These are phyloP conservation scores for Parathielavia hyrcaniae DNA, from an alignment of 495 filamentous ascomycete species.

Conservation along the genomic window DNA sequence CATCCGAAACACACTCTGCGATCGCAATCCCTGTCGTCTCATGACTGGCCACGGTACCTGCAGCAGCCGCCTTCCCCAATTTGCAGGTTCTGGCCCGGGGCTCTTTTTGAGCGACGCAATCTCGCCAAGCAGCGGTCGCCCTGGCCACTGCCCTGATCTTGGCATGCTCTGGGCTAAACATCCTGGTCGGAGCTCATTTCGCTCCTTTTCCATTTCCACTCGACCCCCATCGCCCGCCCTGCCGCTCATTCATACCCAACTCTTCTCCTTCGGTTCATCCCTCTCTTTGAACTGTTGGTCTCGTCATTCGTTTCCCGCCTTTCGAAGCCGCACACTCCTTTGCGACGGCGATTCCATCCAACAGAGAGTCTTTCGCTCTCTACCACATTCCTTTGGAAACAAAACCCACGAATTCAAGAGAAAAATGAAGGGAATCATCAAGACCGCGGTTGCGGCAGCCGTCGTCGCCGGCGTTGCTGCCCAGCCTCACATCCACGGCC, in stretches of 20 bases:
- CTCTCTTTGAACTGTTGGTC: slow-evolving; percentile 29
- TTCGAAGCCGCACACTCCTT: slow-evolving; percentile 21
- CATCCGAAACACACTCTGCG: not conserved
- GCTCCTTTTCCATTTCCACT: slow-evolving; percentile 30
- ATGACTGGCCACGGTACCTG: slow-evolving; percentile 23
- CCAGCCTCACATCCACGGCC: slow-evolving; percentile 44
- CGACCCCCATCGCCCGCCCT: slow-evolving; percentile 7
- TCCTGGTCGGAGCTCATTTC: slow-evolving; percentile 34
- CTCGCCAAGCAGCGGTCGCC: slow-evolving; percentile 30
- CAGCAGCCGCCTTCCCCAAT: slow-evolving; percentile 21
- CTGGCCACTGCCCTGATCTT: slow-evolving; percentile 14
- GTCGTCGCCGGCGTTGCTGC: slow-evolving; percentile 39
- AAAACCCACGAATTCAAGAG: slow-evolving; percentile 20
- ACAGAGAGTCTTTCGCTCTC: slow-evolving; percentile 50
- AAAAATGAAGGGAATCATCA: slow-evolving; percentile 44
- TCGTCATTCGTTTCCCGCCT: slow-evolving; percentile 25
- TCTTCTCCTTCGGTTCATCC: slow-evolving; percentile 24
- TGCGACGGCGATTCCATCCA: slow-evolving; percentile 36
- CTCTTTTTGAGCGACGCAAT: slow-evolving; percentile 24
- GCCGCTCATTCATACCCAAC: slow-evolving; percentile 23
- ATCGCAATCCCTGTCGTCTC: slow-evolving; percentile 11
- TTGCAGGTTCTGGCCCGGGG: slow-evolving; percentile 7
- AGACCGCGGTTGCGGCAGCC: slow-evolving; percentile 45
- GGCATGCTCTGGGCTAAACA: slow-evolving; percentile 24
- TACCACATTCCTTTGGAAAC: slow-evolving; percentile 58